Base-by-base conservation (phyloP, 441 rosid species). In the Dalechampia spathulata region DNA sequence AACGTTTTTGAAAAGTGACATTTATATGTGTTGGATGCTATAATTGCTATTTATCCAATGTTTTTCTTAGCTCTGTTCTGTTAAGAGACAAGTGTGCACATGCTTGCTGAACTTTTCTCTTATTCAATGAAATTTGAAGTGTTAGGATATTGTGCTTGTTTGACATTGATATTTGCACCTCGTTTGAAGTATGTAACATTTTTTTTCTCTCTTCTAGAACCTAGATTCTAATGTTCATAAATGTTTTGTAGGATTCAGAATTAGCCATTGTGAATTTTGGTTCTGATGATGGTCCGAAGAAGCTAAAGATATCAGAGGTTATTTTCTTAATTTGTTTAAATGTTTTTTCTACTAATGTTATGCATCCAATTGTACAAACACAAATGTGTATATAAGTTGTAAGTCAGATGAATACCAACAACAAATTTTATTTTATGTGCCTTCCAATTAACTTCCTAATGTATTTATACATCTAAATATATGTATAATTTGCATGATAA, bases 231-330 rank as follows among this genome's bases (percentile, higher is more conserved):
- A 34, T n/a, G 7, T 68, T 60, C 61, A 39, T 41, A 19, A 40
- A 16, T 65, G 63, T 25, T 77, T 48, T 38, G 68, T 79, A 90
- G 96, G 85, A 73, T 65, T 70, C 80, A 32, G 67, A 72, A 28
- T 61, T 59, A 42, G 74, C 90, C 42, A 52, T 60, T 40, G 82
- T 90, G 73, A 83, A 85, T 75, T 90, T 90, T 81, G 98, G 99
- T 63, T 78, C 75, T 58, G 79, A 75, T 62, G 66, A 52, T 68
- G 91, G 82, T 57, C 47, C 48, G 57, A 81, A 73, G 68, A 73
- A 56, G 63, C 75, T 90, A 60, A 81, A 70, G 52, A 65, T 84
- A 71, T 70, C 83, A 39, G 96, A 94, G 98, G 99, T 93, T 59
- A 71, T 76, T 23, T 52, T 47, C 52, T 55, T 58, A 17, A 28